Conservation (phyloP, 345 rosid species). For the Populus euphratica region DNA sequence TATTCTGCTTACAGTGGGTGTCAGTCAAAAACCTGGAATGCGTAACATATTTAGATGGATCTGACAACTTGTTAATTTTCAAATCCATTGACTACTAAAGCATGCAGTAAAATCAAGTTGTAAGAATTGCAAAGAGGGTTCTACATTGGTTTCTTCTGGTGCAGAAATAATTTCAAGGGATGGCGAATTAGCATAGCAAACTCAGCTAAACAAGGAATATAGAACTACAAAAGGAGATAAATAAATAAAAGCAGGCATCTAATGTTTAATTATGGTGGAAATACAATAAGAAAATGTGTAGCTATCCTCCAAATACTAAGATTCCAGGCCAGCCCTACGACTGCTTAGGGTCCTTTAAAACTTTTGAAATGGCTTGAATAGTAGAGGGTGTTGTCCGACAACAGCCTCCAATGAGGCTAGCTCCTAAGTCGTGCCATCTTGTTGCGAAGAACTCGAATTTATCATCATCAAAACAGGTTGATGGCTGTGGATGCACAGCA, state of each 20-base stretch:
- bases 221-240: background rate
- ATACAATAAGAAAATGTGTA: background rate
- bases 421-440: conserved; percentile 77
- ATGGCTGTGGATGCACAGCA: conserved; percentile 51
- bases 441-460: conserved; percentile 57
- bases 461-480: conserved; percentile 63
- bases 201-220: no score
- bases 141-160: no score
- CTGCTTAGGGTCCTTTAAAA: conserved; percentile 35
- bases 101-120: no score
- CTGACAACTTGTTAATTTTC: no score
- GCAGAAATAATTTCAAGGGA: no score
- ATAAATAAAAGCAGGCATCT: background rate
- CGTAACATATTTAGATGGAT: no score
- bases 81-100: no score
- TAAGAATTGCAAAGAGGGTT: no score
- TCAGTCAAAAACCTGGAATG: no score
- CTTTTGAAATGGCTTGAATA: conserved; percentile 56
- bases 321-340: background rate
- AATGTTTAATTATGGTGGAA: background rate
- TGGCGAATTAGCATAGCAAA: no score
- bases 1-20: no score
- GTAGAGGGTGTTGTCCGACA: conserved; percentile 81
- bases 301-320: no score
- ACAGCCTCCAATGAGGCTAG: conserved; percentile 85